Evolutionary conservation across 371 early-diverging fungal genomes (phyloP), one percentile per base, ranked within the genome.

Genomic region (Mortierella sp.): DNA sequence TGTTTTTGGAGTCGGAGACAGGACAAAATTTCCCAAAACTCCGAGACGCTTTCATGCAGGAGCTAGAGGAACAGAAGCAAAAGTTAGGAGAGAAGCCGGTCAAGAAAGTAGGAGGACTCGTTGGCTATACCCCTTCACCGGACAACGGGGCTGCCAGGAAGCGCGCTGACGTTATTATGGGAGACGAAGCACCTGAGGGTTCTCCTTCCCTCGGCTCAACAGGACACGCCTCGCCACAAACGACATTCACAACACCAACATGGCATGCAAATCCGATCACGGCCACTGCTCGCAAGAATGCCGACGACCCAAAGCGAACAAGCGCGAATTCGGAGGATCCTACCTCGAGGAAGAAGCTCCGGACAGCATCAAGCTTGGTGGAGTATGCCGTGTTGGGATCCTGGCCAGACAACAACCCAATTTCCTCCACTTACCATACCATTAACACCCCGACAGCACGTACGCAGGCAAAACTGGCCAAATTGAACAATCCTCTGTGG

Each of bases 401-500:
- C 11, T 46, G 40, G 31, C 50, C 71, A 50, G 37, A 37, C 74
- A 74, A 48, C 31, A 74, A 43, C 24, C 26, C 57, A 21, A 31
- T 26, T 34, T 19, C 46, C 70, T 16, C 61, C 69, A 54, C n/a
- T 48, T 3, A 55, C 69, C 54, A 54, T 5, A 72, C 46, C 24
- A 48, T 79, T 19, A 76, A 37, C 43, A 81, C 48, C n/a, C 37
- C 53, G 21, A 71, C 54, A n/a, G 48, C 69, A 10, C 78, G 76
- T 31, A 71, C 59, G 24, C 81, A 79, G 34, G 74, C 76, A 31
- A 81, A 85, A 24, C 48, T 85, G 67, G 78, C 44, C 69, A 85
- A 85, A 26, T 40, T 79, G 50, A 81, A 53, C 69, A 85, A 85
- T 31, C 86, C 86, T 40, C 81, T 85, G 5, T 85, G 86, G 86